Evolutionary conservation across 495 filamentous ascomycete species (phyloP).

Genomic region (Podospora fimiseda): DNA sequence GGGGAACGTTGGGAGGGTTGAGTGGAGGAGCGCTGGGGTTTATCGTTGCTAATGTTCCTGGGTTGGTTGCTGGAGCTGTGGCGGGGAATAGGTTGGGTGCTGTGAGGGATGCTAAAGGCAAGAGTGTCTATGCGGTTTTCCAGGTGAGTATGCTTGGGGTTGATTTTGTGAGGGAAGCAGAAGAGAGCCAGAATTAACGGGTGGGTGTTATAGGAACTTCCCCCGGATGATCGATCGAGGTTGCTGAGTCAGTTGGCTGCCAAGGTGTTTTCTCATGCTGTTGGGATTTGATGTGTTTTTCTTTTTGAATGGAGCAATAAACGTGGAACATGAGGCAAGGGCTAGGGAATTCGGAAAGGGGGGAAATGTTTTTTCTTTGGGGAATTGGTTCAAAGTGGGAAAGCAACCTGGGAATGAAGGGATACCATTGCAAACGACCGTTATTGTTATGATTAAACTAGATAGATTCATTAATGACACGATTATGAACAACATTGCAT

Average conservation of each 20-base stretch:
- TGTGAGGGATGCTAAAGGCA: conserved; percentile 80
- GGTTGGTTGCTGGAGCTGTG: conserved; percentile 81
- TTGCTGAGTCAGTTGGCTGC: conserved; percentile 69
- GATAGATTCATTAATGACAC: too few relatives aligned
- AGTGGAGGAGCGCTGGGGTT: conserved; percentile 90
- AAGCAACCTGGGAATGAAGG: too few relatives aligned
- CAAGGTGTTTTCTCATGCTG: conserved; percentile 59
- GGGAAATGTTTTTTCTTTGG: too few relatives aligned
- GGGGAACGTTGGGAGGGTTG: conserved; percentile 76
- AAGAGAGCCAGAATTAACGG: not conserved
- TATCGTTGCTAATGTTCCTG: conserved; percentile 87
- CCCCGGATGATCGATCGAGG: conserved; percentile 69
- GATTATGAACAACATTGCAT: too few relatives aligned
- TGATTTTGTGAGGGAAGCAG: not conserved
- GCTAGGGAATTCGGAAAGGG: too few relatives aligned
- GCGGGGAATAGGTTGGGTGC: conserved; percentile 87
- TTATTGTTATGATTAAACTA: too few relatives aligned
- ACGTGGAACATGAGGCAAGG: too few relatives aligned
- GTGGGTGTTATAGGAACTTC: conserved; percentile 50
- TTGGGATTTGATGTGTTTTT: conserved; percentile 36
- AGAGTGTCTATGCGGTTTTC: conserved; percentile 92
- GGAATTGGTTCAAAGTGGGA: too few relatives aligned
- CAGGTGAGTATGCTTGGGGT: conserved; percentile 33
- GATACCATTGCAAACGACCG: too few relatives aligned
- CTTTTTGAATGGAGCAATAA: too few relatives aligned